Conservation (phyloP, 495 filamentous ascomycete species). For the Oleoguttula mirabilis region DNA sequence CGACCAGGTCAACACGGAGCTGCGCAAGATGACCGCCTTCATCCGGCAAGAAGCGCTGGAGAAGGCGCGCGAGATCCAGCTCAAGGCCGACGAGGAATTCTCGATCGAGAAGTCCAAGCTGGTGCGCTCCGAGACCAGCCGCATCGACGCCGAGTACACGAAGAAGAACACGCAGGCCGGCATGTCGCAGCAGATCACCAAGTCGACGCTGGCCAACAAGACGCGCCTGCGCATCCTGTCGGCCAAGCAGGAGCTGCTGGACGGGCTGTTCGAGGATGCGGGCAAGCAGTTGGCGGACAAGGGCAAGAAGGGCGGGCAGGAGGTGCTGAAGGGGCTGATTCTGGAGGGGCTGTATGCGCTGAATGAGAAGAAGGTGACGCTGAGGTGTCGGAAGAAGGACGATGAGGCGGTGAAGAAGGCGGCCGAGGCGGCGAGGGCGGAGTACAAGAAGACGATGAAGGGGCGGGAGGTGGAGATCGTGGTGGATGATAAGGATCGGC, state of each 20-base stretch:
- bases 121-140: constrained; percentile 79
- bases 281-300: constrained; percentile 50
- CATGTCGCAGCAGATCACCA: constrained; percentile 95
- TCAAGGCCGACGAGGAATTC: constrained; percentile 98
- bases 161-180: constrained; percentile 96
- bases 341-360: constrained; percentile 85
- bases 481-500: constrained; percentile 66
- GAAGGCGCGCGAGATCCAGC: constrained; percentile 89
- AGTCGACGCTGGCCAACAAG: constrained; percentile 89
- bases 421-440: constrained; percentile 56
- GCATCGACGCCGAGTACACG: constrained; percentile 85
- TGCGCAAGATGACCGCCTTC: constrained; percentile 99
- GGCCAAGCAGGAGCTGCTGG: constrained; percentile 77
- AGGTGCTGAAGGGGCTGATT: constrained; percentile 61
- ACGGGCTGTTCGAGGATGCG: constrained; percentile 79
- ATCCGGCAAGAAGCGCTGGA: constrained; percentile 96
- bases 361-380: constrained; percentile 59
- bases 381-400: constrained; percentile 72
- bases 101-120: constrained; percentile 97
- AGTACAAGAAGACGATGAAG: constrained; percentile 61
- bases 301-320: constrained; percentile 37
- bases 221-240: constrained; percentile 76
- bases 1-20: constrained; percentile 91
- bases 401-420: constrained; percentile 59
- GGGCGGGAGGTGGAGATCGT: constrained; percentile 50